Evolutionary conservation across 1,284 basidiomycete species (phyloP).

Genomic region (Caloboletus inedulis): DNA sequence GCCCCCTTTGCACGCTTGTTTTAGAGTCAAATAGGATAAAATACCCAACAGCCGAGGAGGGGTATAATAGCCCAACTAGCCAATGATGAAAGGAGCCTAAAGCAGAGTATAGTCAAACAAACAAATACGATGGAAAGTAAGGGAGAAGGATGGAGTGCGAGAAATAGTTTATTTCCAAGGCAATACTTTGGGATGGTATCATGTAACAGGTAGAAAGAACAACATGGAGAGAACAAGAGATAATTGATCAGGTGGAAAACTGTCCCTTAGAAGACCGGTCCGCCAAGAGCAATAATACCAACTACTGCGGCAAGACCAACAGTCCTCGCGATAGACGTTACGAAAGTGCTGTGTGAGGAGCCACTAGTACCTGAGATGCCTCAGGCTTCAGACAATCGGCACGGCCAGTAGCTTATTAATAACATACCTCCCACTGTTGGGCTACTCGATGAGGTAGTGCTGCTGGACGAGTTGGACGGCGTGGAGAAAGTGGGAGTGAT

Average conservation of each 20-base stretch:
- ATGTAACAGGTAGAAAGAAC: neutral
- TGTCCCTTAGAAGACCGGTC: neutral
- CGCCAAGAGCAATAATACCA: constrained; percentile 2
- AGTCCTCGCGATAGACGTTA: neutral
- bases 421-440: too few species aligned
- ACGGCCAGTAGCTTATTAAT: too few species aligned
- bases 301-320: constrained; percentile 10
- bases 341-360: too few species aligned
- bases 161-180: neutral
- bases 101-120: neutral
- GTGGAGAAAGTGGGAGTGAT: too few species aligned
- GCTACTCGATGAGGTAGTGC: too few species aligned
- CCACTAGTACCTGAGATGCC: too few species aligned
- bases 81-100: neutral
- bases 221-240: neutral
- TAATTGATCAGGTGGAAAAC: neutral
- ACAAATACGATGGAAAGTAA: neutral
- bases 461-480: too few species aligned
- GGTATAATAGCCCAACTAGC: neutral
- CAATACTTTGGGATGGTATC: neutral
- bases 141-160: neutral
- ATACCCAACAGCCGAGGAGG: neutral
- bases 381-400: too few species aligned
- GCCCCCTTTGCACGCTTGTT: neutral
- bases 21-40: neutral